Base-by-base conservation (phyloP, 768 basidiomycete genomes). In the Infundibulicybe gibba region DNA sequence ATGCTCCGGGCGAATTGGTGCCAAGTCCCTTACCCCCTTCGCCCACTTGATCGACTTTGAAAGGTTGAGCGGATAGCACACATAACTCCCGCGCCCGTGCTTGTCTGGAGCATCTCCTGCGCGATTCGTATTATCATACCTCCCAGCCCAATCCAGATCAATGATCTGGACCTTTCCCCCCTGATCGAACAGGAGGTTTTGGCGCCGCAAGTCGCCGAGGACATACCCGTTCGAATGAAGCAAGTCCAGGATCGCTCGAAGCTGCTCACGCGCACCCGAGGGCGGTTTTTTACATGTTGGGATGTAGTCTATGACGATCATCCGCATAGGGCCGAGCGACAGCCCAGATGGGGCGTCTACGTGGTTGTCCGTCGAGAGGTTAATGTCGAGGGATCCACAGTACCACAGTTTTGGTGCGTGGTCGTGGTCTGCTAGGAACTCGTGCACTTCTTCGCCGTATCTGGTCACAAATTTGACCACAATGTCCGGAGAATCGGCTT, bases 391-490 rank as follows among this genome's bases (percentile, higher is more conserved):
- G 3, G 15, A 35, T 31, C 65, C 64, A 14, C 48, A 60, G 49
- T 69, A 70, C 3, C 58, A 45, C 20, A 73, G 56, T 40, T 49
- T 8, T 2, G 69, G 68, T 14, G 66, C 66, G 34, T 59, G 45
- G 5, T 50, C 47, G 10, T 47, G 12, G 0, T 44, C 20, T 2
- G 66, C 68, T 44, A 75, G 62, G 13, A 57, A 41, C 20, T 46
- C 30, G 48, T 74, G 72, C 0, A 55, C 65, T 6, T 55, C 60
- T 6, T 9, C 48, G 21, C 65, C 58, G 47, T 73, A 74, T 5
- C 56, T 47, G 13, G 53, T 50, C 35, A 63, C 64, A 38, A 74
- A 74, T 49, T 72, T 74, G 43, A 74, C 61, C 0, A 70, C 61
- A 25, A 25, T 25, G 25, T 25, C 25, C 8, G 25, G 25, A 25